These are phyloP conservation scores for Rhizopogon roseolus DNA, from an alignment of 768 basidiomycete species.

Conservation along the genomic window DNA sequence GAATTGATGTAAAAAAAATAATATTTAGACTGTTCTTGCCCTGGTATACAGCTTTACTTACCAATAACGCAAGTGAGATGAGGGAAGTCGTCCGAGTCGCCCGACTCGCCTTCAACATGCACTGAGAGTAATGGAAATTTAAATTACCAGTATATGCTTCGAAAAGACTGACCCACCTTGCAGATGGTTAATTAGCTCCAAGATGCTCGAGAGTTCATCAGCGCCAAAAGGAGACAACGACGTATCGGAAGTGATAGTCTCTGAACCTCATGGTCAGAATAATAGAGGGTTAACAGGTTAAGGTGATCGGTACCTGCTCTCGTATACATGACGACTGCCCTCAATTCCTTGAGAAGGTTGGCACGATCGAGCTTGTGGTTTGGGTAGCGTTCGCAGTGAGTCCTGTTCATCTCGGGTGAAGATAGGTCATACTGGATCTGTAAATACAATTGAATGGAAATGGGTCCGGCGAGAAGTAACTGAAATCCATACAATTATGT, in stretches of 20 bases:
- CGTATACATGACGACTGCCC: constrained; percentile 2
- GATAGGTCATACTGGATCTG: background rate
- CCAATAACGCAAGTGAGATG: constrained; percentile 1
- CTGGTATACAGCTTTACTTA: background rate
- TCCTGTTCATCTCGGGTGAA: background rate
- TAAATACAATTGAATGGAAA: background rate
- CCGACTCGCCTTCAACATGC: background rate
- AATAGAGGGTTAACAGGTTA: too few relatives aligned
- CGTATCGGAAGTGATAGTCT: constrained; percentile 1
- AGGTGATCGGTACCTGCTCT: constrained; percentile 3
- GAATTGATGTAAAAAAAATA: background rate
- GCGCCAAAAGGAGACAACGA: constrained; percentile 7
- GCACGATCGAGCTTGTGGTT: background rate
- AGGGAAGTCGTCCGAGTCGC: background rate
- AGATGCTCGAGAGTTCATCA: constrained; percentile 1
- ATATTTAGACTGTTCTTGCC: background rate
- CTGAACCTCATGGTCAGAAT: background rate
- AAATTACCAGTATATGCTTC: background rate
- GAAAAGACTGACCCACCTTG: background rate
- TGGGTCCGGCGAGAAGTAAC: background rate
- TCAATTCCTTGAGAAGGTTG: constrained; percentile 2
- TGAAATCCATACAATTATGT: background rate
- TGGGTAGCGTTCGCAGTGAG: constrained; percentile 4
- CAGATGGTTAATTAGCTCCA: constrained; percentile 5
- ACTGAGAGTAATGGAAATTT: background rate